phyloP scores from a whole-genome alignment of 768 basidiomycete genomes.

The Lentinula guzmanii region DNA sequence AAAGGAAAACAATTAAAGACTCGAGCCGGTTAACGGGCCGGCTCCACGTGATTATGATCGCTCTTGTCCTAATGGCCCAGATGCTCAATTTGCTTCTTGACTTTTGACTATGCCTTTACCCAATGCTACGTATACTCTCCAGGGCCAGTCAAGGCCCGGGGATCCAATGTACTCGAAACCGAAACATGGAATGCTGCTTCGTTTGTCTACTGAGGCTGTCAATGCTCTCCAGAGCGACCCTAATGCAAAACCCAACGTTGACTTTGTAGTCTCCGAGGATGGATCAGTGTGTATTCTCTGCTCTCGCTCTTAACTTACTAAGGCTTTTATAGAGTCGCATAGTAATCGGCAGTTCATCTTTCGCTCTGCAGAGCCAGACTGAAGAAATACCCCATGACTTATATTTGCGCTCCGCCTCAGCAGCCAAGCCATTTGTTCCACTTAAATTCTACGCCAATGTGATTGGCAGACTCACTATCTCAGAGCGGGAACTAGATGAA shows the following conservation, averaged over 20 bases:
- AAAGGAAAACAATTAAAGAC: neutral
- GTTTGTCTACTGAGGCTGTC: constrained; percentile 67
- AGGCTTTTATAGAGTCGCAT: constrained; percentile 41
- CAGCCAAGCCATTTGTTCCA: constrained; percentile 53
- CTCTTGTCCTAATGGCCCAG: neutral
- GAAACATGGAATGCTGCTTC: constrained; percentile 71
- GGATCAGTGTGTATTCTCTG: constrained; percentile 40
- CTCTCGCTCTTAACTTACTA: neutral
- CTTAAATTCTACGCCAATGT: constrained; percentile 73
- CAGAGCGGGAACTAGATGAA: constrained; percentile 28
- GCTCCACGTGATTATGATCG: neutral
- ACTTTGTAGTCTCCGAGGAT: constrained; percentile 54
- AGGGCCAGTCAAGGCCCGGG: constrained; percentile 50
- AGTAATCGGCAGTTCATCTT: constrained; percentile 59
- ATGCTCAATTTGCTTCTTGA: neutral
- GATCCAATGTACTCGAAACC: constrained; percentile 52
- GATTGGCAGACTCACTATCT: constrained; percentile 62
- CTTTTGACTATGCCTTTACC: constrained; percentile 60
- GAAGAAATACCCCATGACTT: constrained; percentile 65
- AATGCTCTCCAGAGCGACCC: constrained; percentile 53
- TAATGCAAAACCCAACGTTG: constrained; percentile 32
- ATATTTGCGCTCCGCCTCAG: constrained; percentile 58
- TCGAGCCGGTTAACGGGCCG: neutral
- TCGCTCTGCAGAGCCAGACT: constrained; percentile 45
- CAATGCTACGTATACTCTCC: constrained; percentile 48